Percentiles rank a stretch among this genome's conserved stretches.
phyloP scores from a whole-genome alignment of 2,329 filamentous ascomycete species.

The Cladophialophora bantiana region DNA sequence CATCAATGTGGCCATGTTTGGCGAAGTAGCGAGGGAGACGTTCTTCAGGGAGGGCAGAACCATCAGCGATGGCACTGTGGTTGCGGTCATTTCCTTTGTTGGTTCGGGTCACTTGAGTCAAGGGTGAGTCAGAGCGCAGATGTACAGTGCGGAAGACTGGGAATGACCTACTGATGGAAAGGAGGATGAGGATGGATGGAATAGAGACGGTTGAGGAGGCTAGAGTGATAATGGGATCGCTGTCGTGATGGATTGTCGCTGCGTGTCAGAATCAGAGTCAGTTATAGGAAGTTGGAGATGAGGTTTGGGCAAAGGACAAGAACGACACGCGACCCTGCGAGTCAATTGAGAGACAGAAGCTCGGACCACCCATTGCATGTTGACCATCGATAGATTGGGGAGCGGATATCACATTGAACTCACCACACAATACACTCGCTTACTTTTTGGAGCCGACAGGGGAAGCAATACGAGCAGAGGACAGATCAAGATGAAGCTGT shows the following conservation, averaged over 20 bases:
- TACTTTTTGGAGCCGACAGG: not conserved
- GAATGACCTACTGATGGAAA: conserved; percentile 36
- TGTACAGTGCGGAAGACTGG: conserved; percentile 1
- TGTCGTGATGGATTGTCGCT: conserved; percentile 32
- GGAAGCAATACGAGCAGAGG: conserved; percentile 4
- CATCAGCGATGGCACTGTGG: conserved; percentile 79
- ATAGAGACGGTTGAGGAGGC: conserved; percentile 20
- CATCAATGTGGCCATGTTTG: conserved; percentile 80
- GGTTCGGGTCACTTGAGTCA: conserved; percentile 84
- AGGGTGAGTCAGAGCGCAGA: not conserved
- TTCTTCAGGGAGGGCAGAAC: conserved; percentile 72
- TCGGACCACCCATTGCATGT: conserved; percentile 32
- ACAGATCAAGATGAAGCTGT: conserved; percentile 9
- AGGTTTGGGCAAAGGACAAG: conserved; percentile 20
- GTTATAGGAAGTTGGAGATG: conserved; percentile 32
- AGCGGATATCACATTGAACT: conserved; percentile 17
- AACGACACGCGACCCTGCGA: conserved; percentile 35
- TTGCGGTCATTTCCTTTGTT: conserved; percentile 96
- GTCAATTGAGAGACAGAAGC: conserved; percentile 30
- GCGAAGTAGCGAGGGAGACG: conserved; percentile 90
- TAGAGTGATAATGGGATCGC: conserved; percentile 20
- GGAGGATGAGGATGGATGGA: not conserved
- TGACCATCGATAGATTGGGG: conserved; percentile 19
- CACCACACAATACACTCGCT: conserved; percentile 27
- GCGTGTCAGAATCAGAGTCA: conserved; percentile 27